Evolutionary conservation across 345 rosid genomes (phyloP), one percentile per base, ranked within the genome.

Genomic region (Xanthoceras sorbifolium): DNA sequence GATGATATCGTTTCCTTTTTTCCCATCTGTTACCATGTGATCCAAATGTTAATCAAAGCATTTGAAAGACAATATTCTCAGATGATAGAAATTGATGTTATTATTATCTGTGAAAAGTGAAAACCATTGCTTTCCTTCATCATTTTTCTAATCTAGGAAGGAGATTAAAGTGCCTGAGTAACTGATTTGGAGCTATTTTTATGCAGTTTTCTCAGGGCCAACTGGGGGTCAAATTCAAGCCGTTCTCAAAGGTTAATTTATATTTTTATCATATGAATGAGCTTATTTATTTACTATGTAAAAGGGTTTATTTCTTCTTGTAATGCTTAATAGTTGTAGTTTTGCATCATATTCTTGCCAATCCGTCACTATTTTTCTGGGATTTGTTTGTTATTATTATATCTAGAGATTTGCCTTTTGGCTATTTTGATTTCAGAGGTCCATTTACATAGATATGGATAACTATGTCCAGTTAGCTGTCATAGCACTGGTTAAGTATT

Each of bases 151-250:
- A 2, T 34, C 8, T 12, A 54, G 52, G 59, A 23, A 4, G 61
- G 48, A 54, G 9, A 54, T 62, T 12, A 1, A 31, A 25, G 76
- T 48, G 25, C 69, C 64, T 9, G 38, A 26, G 70, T 72, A 3
- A 38, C 73, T 60, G 40, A 72, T 62, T 9, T 72, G 79, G 48
- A 73, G 11, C 55, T 74, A 22, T 61, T 52, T 79, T 46, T 72
- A 3, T 79, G 79, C 89, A 93, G 98, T 96, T 96, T 79, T 77
- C 77, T 3, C 77, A 86, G 72, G 97, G 98, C 70, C 84, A 90
- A 76, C 89, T 96, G 64, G 98, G 97, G 40, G 81, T 93, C 77
- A 93, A 92, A 80, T 96, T 96, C 86, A 96, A 92, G 87, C 90
- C 98, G 71, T 92, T 85, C 67, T 96, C 99, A 66, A 96, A 92